Conservation (phyloP, 2,329 filamentous ascomycete species). For the Cyanodermella asteris region DNA sequence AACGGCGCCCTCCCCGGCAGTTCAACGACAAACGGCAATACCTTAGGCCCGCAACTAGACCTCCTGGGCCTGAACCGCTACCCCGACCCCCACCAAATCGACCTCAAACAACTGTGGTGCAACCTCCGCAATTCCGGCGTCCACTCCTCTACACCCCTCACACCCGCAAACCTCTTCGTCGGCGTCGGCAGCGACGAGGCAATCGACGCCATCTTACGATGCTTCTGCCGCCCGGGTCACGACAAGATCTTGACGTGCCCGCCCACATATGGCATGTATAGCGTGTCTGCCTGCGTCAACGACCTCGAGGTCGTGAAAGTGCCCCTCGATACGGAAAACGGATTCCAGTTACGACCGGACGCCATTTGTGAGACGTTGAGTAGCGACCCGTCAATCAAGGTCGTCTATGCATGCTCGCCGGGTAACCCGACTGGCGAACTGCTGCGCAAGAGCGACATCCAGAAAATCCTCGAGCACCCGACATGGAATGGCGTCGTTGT, state of each 20-base stretch:
- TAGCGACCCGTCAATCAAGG: slow-evolving; percentile 47
- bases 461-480: slow-evolving; percentile 55
- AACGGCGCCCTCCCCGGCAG: too few relatives aligned
- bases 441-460: slow-evolving; percentile 53
- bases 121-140: slow-evolving; percentile 64
- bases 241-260: slow-evolving; percentile 91
- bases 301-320: slow-evolving; percentile 71
- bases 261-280: slow-evolving; percentile 97
- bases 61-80: slow-evolving; percentile 76
- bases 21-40: slow-evolving; percentile 28
- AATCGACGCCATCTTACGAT: slow-evolving; percentile 80
- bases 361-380: slow-evolving; percentile 46
- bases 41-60: slow-evolving; percentile 47
- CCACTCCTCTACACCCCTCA: slow-evolving; percentile 52
- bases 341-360: slow-evolving; percentile 51
- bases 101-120: slow-evolving; percentile 74
- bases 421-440: slow-evolving; percentile 80
- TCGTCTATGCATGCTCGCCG: slow-evolving; percentile 82
- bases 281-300: slow-evolving; percentile 83
- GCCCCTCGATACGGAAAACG: slow-evolving; percentile 50
- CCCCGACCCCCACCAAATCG: slow-evolving; percentile 80
- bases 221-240: slow-evolving; percentile 69
- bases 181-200: slow-evolving; percentile 93
- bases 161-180: slow-evolving; percentile 71
- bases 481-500: slow-evolving; percentile 91